phyloP scores from a whole-genome alignment of 1,284 basidiomycete genomes.

The Sporisorium scitamineum region DNA sequence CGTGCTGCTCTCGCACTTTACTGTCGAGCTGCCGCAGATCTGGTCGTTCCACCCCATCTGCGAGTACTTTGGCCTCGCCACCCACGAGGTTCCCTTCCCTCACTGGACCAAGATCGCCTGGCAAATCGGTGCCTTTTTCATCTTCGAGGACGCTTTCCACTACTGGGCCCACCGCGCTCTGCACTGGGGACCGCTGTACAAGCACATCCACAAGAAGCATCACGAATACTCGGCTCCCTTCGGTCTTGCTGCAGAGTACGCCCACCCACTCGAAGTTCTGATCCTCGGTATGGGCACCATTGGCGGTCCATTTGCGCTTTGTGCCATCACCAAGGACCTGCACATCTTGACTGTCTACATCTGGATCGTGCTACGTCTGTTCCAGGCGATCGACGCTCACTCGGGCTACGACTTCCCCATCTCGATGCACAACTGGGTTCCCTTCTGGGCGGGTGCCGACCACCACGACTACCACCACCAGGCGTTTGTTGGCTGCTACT shows the following conservation, averaged over 20 bases:
- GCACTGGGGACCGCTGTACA: slow-evolving; percentile 92
- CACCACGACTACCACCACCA: slow-evolving; percentile 79
- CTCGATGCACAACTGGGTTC: slow-evolving; percentile 90
- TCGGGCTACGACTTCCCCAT: slow-evolving; percentile 83
- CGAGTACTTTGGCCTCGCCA: slow-evolving; percentile 87
- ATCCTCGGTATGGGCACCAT: slow-evolving; percentile 88
- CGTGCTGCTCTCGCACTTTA: slow-evolving; percentile 95
- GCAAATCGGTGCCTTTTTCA: slow-evolving; percentile 90
- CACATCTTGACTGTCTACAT: slow-evolving; percentile 93
- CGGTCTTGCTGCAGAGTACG: slow-evolving; percentile 96
- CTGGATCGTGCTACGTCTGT: slow-evolving; percentile 93
- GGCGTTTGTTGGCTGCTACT: slow-evolving; percentile 65
- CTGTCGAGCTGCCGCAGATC: slow-evolving; percentile 94
- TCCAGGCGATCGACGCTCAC: slow-evolving; percentile 98
- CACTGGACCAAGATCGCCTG: slow-evolving; percentile 71
- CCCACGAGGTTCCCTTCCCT: slow-evolving; percentile 93
- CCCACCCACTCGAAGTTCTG: slow-evolving; percentile 92
- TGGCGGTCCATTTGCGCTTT: slow-evolving; percentile 87
- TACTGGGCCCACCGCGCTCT: slow-evolving; percentile 83
- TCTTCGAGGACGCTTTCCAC: slow-evolving; percentile 96
- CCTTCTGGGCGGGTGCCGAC: slow-evolving; percentile 98
- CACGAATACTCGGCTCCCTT: slow-evolving; percentile 98
- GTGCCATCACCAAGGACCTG: slow-evolving; percentile 73
- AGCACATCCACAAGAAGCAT: slow-evolving; percentile 92
- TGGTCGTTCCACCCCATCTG: slow-evolving; percentile 96